These are phyloP conservation scores for Rhynchosporium graminicola DNA, from an alignment of 2,329 filamentous ascomycete genomes.

Conservation along the genomic window DNA sequence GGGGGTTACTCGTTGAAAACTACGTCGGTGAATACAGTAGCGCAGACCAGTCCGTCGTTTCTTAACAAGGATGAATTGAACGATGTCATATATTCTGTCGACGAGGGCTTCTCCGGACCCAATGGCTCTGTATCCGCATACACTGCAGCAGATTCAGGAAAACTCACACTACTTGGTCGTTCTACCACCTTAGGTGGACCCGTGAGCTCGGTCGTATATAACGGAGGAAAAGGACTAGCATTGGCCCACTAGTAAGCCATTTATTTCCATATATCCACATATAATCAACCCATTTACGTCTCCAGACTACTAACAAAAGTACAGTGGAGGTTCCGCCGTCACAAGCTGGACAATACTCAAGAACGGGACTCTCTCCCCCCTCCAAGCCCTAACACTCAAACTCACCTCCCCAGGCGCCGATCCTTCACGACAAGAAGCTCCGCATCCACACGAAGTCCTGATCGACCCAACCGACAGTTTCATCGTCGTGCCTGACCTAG, in stretches of 20 bases:
- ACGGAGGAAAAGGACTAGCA: constrained; percentile 43
- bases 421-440: constrained; percentile 45
- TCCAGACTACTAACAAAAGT: neutral
- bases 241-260: constrained; percentile 38
- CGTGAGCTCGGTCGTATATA: constrained; percentile 46
- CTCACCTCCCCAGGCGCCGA: constrained; percentile 42
- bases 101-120: constrained; percentile 30
- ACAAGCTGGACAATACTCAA: constrained; percentile 44
- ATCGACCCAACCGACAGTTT: constrained; percentile 54
- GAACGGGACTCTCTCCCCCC: constrained; percentile 25
- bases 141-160: constrained; percentile 44
- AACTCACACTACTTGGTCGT: constrained; percentile 44
- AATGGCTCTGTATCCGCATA: constrained; percentile 34
- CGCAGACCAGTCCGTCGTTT: constrained; percentile 33
- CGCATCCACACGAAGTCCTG: constrained; percentile 54
- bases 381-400: constrained; percentile 47
- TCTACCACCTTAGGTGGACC: constrained; percentile 44
- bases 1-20: constrained; percentile 30
- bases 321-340: constrained; percentile 31
- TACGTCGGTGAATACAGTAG: constrained; percentile 30
- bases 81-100: constrained; percentile 34
- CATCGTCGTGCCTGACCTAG: constrained; percentile 54
- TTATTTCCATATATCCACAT: too few relatives aligned
- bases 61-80: constrained; percentile 33
- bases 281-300: neutral